Conservation (phyloP, 78 protist species). For the Emiliania huxleyi region DNA sequence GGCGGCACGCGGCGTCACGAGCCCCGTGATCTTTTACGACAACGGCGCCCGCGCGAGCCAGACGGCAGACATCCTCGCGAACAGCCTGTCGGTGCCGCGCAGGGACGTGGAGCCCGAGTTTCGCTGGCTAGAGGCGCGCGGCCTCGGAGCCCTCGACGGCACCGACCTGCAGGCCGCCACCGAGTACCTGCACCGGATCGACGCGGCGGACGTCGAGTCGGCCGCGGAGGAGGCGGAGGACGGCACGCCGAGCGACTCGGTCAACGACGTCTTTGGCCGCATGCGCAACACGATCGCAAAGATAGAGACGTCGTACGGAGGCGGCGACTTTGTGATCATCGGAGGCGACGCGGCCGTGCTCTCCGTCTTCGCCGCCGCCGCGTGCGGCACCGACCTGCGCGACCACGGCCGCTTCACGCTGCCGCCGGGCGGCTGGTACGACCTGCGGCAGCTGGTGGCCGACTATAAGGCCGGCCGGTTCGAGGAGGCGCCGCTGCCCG, state of each 20-base stretch:
- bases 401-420: too few species aligned
- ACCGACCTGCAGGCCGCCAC: not conserved
- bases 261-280: not conserved
- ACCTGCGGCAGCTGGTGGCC: too few species aligned
- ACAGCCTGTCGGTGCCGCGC: not conserved
- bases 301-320: not conserved
- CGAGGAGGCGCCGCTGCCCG: too few species aligned
- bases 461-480: too few species aligned
- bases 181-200: not conserved
- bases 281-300: not conserved
- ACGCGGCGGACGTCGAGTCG: not conserved
- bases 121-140: not conserved
- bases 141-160: slow-evolving; percentile 8
- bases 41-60: not conserved
- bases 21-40: not conserved
- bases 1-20: not conserved
- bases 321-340: not conserved
- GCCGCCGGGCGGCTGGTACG: too few species aligned
- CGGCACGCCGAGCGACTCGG: slow-evolving; percentile 2
- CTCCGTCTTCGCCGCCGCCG: not conserved
- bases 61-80: not conserved
- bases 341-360: not conserved
- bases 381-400: not conserved
- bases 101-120: not conserved
- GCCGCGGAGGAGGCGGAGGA: not conserved